Evolutionary conservation across 306 rosid species (phyloP).

Genomic region (Mimosa pudica): DNA sequence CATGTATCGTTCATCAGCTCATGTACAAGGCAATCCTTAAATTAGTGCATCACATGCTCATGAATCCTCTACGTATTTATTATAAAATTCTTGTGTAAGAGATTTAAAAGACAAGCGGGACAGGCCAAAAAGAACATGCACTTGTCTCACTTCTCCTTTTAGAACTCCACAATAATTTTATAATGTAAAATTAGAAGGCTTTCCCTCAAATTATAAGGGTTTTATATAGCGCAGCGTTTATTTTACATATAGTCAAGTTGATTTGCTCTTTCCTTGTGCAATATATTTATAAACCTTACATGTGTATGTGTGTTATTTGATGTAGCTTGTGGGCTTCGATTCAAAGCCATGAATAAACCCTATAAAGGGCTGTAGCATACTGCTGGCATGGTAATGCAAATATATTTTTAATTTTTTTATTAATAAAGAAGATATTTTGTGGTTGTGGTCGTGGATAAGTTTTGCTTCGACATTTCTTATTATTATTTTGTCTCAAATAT

Average conservation of each 20-base stretch:
- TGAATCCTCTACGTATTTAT: not conserved
- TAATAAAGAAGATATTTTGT: not conserved
- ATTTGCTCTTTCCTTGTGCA: not conserved
- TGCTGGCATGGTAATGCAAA: not conserved
- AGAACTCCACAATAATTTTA: not conserved
- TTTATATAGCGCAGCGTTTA: not conserved
- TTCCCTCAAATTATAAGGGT: not conserved
- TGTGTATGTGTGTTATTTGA: not conserved
- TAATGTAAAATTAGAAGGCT: not conserved
- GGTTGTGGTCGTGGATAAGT: not conserved
- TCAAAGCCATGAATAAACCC: constrained; percentile 2
- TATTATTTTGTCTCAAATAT: not conserved
- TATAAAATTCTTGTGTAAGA: not conserved
- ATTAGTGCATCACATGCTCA: too few species aligned
- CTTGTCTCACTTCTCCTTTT: not conserved
- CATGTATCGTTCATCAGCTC: constrained; percentile 14
- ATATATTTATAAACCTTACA: not conserved
- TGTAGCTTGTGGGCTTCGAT: not conserved
- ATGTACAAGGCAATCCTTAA: not conserved
- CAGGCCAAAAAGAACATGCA: not conserved
- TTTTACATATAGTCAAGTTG: not conserved
- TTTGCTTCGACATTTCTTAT: not conserved
- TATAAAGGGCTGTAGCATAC: not conserved
- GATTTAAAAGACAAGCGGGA: not conserved
- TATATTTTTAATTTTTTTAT: not conserved